Conservation (phyloP, 2,329 filamentous ascomycete species). For the Phoma herbarum region DNA sequence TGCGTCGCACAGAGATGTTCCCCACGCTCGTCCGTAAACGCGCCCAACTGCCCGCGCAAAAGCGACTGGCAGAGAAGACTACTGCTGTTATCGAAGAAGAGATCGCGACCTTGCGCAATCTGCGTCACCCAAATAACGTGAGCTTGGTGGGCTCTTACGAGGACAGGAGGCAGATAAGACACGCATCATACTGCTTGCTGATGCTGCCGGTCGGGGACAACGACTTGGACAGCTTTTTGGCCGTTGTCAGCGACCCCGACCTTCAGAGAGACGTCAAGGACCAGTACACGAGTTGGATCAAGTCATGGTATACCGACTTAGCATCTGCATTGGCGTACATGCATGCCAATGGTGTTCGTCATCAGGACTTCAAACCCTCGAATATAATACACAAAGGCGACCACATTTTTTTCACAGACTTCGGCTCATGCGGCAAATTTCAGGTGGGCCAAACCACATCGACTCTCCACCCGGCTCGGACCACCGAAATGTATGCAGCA, state of each 20-base stretch:
- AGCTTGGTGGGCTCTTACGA: conserved; percentile 25
- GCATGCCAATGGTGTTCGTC: not conserved
- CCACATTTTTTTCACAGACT: not conserved
- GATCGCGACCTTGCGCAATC: conserved; percentile 13
- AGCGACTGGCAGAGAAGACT: conserved; percentile 4
- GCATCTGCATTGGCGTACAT: not conserved
- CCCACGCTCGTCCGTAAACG: conserved; percentile 26
- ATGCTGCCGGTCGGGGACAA: conserved; percentile 28
- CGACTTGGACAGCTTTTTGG: conserved; percentile 24
- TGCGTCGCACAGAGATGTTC: conserved; percentile 2
- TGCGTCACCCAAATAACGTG: conserved; percentile 25
- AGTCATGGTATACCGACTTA: not conserved
- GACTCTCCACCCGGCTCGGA: not conserved
- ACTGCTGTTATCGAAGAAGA: conserved; percentile 22
- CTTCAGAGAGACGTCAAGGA: not conserved
- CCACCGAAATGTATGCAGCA: not conserved
- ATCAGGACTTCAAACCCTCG: not conserved
- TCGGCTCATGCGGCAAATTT: not conserved
- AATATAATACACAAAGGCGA: not conserved
- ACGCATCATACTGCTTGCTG: conserved; percentile 25
- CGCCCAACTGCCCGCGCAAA: conserved; percentile 15
- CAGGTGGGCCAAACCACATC: not conserved
- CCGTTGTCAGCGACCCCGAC: conserved; percentile 10
- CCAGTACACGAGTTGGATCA: not conserved
- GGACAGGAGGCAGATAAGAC: conserved; percentile 6